Base-by-base conservation (phyloP, 306 rosid genomes). In the Cicer pinnatifidum region DNA sequence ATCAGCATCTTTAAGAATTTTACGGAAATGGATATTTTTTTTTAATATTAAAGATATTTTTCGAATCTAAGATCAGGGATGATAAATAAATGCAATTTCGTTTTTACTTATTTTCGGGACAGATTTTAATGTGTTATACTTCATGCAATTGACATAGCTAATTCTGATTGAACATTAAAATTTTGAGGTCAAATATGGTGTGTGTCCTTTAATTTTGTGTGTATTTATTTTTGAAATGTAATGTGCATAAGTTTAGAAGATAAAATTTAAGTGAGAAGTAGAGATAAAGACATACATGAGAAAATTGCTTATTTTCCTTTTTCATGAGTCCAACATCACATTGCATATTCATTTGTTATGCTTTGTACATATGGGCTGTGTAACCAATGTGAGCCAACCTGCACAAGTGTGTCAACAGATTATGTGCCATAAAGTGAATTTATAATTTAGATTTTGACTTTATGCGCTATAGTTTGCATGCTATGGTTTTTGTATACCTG, bases 1-100 rank as follows among this genome's bases (percentile, higher is more conserved):
- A 12, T 46, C 53, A 69, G 11, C 10, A 51, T 72, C 50, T 52
- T 67, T 13, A 20, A 54, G 35, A 66, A 79, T 47, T 43, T 7
- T 28, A 20, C 10, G 35, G 7, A 33, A 15, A 44, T 19, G 16
- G 7, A 23, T 61, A 23, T 61, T 60, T 61, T 39, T 39, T 39
- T 33, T 65, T n/a, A 2, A 15, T 9, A 1, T 23, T 38, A 1
- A 39, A 6, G 51, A 11, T 12, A 35, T 37, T 78, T 78, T 52
- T 11, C 11, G 5, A 63, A 63, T 64, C 19, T 51, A 8, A 17
- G 20, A 78, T 43, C 50, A 56, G 28, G 66, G 9, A 45, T 72
- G 9, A 66, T 65, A 46, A 65, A 45, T 13, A 35, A 54, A 51
- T 65, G 9, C 47, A 38, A 43, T 73, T 60, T 60, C 35, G 11